A percentile compares a stretch with the other conserved stretches of the same genome.
Conservation (phyloP, 805 yeast species). For the Pichia membranifaciens region DNA sequence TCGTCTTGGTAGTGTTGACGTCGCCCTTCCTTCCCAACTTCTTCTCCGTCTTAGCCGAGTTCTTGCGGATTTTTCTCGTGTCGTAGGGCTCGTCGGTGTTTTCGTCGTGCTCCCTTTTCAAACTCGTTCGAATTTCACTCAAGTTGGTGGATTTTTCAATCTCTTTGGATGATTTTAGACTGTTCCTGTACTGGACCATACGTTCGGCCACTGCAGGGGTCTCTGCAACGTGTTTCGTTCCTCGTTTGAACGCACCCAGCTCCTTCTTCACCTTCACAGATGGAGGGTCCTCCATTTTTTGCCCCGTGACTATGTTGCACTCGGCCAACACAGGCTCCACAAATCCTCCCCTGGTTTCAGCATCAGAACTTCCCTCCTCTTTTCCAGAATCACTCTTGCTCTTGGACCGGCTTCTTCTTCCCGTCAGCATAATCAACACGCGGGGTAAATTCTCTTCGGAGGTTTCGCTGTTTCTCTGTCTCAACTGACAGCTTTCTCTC, state of each 20-base stretch:
- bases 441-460: too few relatives aligned
- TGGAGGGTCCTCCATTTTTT: conserved; percentile 67
- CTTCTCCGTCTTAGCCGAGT: neutral
- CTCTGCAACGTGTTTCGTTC: neutral
- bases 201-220: neutral
- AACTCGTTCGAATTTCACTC: conserved; percentile 16
- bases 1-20: neutral
- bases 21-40: conserved; percentile 3
- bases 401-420: neutral
- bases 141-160: conserved; percentile 10
- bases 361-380: neutral
- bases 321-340: conserved; percentile 54
- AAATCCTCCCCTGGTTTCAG: conserved; percentile 26
- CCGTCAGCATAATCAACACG: neutral
- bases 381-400: neutral
- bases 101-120: neutral
- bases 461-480: too few relatives aligned
- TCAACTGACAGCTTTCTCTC: too few relatives aligned
- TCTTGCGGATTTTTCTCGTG: neutral
- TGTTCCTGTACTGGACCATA: neutral
- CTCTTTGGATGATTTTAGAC: neutral
- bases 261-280: conserved; percentile 52
- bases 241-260: conserved; percentile 22
- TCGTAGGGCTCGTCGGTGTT: neutral
- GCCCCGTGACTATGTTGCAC: conserved; percentile 63